Percentiles rank a stretch among this genome's conserved stretches.
Evolutionary conservation across 2,329 filamentous ascomycete species (phyloP).

Genomic region (Neurospora sp.): DNA sequence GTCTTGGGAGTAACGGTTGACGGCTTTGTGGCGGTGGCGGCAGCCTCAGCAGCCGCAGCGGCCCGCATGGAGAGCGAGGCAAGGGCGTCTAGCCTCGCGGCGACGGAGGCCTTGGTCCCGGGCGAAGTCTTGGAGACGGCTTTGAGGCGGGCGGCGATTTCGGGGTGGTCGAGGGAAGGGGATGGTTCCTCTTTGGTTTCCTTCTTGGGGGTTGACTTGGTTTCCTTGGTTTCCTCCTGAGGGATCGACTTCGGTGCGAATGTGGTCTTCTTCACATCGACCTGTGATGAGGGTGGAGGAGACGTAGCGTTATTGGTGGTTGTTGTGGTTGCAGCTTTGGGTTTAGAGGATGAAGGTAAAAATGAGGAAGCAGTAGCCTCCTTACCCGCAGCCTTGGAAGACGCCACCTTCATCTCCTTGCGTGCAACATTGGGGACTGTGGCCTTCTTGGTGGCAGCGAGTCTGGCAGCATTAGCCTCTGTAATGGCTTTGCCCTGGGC

Average conservation of each 20-base stretch:
- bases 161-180: not conserved
- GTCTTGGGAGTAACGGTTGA: not conserved
- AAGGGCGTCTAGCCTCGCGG: not conserved
- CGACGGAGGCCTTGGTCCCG: not conserved
- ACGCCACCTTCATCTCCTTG: not conserved
- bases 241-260: not conserved
- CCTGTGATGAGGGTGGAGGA: not conserved
- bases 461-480: not conserved
- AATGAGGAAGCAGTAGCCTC: not conserved
- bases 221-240: not conserved
- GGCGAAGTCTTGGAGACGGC: not conserved
- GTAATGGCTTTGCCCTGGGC: not conserved
- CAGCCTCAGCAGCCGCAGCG: conserved; percentile 24
- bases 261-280: not conserved
- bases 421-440: not conserved
- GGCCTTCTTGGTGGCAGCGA: not conserved
- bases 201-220: not conserved
- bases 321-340: not conserved
- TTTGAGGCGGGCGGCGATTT: not conserved
- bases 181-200: not conserved
- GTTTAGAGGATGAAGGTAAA: too few relatives aligned
- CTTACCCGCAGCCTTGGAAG: not conserved
- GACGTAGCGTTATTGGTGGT: not conserved
- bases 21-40: conserved; percentile 5
- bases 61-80: not conserved